phyloP scores from a whole-genome alignment of 345 rosid genomes.

The Gossypium thurberi region DNA sequence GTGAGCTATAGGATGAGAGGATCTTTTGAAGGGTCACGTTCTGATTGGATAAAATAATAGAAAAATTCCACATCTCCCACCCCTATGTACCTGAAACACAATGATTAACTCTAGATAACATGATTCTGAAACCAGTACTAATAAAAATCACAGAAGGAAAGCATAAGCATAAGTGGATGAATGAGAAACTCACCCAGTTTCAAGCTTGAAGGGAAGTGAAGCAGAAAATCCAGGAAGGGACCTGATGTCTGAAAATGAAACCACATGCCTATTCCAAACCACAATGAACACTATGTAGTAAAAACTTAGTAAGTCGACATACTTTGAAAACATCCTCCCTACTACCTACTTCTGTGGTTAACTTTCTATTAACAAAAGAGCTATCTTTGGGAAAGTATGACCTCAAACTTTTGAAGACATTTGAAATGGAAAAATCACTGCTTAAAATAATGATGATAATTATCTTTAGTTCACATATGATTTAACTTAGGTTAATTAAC shows the following conservation, averaged over 20 bases:
- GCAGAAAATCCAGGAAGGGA: slow-evolving; percentile 38
- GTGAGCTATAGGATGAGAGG: slow-evolving; percentile 31
- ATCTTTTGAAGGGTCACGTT: slow-evolving; percentile 26
- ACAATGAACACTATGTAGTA: not conserved
- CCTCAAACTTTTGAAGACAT: no score
- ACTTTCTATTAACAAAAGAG: no score
- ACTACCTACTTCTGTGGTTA: no score
- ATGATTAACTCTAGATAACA: not conserved
- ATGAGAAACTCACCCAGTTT: slow-evolving; percentile 35
- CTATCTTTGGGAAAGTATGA: no score
- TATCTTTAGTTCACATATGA: no score
- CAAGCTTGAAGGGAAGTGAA: slow-evolving; percentile 46
- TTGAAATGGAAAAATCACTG: no score
- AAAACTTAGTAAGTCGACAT: not conserved
- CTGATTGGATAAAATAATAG: slow-evolving; percentile 34
- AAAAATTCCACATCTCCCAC: slow-evolving; percentile 31
- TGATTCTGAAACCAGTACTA: no score
- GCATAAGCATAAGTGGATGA: not conserved
- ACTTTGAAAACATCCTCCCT: not conserved
- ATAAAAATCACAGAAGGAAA: not conserved
- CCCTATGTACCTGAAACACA: slow-evolving; percentile 24
- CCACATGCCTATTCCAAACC: not conserved
- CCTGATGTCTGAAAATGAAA: slow-evolving; percentile 22
- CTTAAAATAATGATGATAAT: no score
- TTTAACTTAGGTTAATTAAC: no score